Evolutionary conservation across 2,329 filamentous ascomycete genomes (phyloP).

Genomic region (Mycosphaerelloides madeirae): DNA sequence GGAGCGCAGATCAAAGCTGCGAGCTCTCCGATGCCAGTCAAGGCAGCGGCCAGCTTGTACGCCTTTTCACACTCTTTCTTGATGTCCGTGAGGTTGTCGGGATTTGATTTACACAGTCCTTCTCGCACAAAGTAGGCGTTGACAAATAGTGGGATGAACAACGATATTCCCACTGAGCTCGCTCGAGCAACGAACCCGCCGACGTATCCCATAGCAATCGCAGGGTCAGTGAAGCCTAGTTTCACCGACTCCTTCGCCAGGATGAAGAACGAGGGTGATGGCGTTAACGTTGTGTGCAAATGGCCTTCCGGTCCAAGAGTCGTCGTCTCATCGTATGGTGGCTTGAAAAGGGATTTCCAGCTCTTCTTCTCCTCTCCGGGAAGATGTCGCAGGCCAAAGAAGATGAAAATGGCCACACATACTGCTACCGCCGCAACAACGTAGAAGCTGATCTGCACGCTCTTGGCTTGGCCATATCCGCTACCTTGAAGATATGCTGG

Average conservation of each 20-base stretch:
- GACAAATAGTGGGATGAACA: conserved; percentile 89
- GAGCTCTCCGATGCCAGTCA: conserved; percentile 86
- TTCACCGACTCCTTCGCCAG: conserved; percentile 40
- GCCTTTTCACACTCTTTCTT: conserved; percentile 81
- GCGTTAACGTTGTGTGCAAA: conserved; percentile 28
- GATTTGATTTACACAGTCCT: conserved; percentile 64
- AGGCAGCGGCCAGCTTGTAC: conserved; percentile 78
- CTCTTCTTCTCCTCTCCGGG: conserved; percentile 75
- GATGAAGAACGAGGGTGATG: conserved; percentile 52
- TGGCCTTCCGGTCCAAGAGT: conserved; percentile 22
- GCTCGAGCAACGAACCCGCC: conserved; percentile 93
- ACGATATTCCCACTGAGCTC: conserved; percentile 88
- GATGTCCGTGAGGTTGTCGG: conserved; percentile 53
- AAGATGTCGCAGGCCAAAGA: conserved; percentile 65
- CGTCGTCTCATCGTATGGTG: conserved; percentile 29
- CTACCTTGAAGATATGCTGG: conserved; percentile 72
- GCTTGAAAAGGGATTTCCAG: conserved; percentile 45
- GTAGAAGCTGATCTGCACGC: conserved; percentile 82
- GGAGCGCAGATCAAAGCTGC: conserved; percentile 81
- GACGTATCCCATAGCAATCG: conserved; percentile 82
- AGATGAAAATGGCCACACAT: conserved; percentile 67
- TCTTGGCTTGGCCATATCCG: conserved; percentile 66
- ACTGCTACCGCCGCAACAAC: conserved; percentile 71
- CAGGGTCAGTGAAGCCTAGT: conserved; percentile 68
- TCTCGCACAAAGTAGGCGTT: conserved; percentile 83